Percentiles rank a stretch among this genome's conserved stretches.
phyloP scores from a whole-genome alignment of 768 basidiomycete genomes.

The Leccinum olivaceopallidum region DNA sequence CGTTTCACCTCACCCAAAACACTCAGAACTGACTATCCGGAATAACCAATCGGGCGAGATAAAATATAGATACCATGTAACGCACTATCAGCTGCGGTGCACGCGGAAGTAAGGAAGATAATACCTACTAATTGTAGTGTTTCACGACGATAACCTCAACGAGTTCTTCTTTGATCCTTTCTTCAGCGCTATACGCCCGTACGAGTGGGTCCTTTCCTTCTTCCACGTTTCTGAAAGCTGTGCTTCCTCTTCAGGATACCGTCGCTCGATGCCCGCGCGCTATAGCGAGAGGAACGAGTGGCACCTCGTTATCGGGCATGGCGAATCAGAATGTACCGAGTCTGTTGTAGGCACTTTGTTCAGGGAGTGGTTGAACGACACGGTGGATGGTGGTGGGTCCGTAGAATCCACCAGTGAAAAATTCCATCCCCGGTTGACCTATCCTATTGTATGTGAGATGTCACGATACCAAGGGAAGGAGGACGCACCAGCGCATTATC shows the following conservation, averaged over 20 bases:
- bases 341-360: slow-evolving; percentile 49
- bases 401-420: slow-evolving; percentile 60
- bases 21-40: neutral
- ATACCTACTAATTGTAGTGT: slow-evolving; percentile 50
- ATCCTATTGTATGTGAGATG: neutral
- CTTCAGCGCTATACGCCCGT: slow-evolving; percentile 47
- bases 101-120: neutral
- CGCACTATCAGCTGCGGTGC: neutral
- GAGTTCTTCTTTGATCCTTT: slow-evolving; percentile 43
- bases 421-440: slow-evolving; percentile 64
- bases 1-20: neutral
- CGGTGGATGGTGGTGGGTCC: slow-evolving; percentile 61
- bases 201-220: slow-evolving; percentile 48
- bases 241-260: slow-evolving; percentile 38
- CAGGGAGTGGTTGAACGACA: slow-evolving; percentile 54
- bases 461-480: neutral
- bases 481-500: slow-evolving; percentile 52
- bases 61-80: neutral
- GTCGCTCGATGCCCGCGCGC: slow-evolving; percentile 39
- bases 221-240: slow-evolving; percentile 55
- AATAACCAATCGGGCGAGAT: neutral
- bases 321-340: slow-evolving; percentile 59
- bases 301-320: slow-evolving; percentile 51
- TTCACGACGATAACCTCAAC: slow-evolving; percentile 55
- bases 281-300: slow-evolving; percentile 47